Evolutionary conservation across 1,284 basidiomycete species (phyloP).

Genomic region (Heterobasidion annosum): DNA sequence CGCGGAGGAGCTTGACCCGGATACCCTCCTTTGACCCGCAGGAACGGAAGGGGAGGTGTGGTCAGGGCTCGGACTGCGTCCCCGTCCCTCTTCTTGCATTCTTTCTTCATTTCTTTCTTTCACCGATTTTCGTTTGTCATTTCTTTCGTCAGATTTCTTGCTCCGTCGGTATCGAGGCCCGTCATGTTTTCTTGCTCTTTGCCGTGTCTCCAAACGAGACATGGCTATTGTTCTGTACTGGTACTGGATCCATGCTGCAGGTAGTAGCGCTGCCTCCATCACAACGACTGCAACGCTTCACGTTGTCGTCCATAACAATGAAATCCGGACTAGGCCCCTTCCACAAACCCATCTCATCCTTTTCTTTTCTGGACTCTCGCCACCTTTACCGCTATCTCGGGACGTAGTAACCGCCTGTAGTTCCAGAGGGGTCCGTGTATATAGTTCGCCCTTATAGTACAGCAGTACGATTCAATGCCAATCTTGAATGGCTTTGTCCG

Average conservation of each 20-base stretch:
- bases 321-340: too few species aligned
- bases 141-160: slow-evolving; percentile 4
- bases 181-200: not conserved
- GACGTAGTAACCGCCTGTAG: not conserved
- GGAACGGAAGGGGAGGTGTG: slow-evolving; percentile 2
- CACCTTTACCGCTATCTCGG: not conserved
- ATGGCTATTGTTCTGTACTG: too few species aligned
- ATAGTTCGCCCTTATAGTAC: not conserved
- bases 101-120: slow-evolving; percentile 9
- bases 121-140: not conserved
- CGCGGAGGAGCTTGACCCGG: slow-evolving; percentile 42
- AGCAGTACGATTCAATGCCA: not conserved
- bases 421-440: not conserved
- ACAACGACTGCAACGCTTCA: too few species aligned
- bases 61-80: slow-evolving; percentile 3
- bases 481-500: too few species aligned
- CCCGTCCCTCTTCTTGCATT: slow-evolving; percentile 7
- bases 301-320: too few species aligned
- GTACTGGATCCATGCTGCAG: too few species aligned
- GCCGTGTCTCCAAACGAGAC: not conserved
- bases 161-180: slow-evolving; percentile 3
- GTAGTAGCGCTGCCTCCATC: too few species aligned
- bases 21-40: slow-evolving; percentile 6
- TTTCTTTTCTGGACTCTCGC: not conserved
- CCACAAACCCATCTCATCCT: not conserved